Evolutionary conservation across 192 early-diverging fungal species (phyloP).

Genomic region (Coemansia sp.): DNA sequence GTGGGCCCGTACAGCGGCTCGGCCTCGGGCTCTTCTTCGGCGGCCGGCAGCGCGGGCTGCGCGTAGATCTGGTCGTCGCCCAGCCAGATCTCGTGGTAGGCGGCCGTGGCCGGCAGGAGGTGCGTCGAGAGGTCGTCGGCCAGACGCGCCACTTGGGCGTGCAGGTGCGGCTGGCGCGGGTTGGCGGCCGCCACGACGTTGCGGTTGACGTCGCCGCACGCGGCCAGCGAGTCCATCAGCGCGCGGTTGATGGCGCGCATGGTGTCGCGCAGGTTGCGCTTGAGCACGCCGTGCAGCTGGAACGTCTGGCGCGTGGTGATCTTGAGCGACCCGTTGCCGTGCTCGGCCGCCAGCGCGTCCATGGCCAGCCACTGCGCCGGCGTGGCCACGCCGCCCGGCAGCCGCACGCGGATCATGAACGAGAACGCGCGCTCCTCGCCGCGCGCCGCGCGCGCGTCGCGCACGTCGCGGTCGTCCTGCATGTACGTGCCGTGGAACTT

Average conservation of each 20-base stretch:
- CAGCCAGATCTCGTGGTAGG: constrained; percentile 98
- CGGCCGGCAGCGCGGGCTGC: constrained; percentile 58
- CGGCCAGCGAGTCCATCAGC: constrained; percentile 88
- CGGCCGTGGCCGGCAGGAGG: constrained; percentile 77
- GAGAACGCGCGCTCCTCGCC: constrained; percentile 89
- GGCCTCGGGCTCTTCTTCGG: constrained; percentile 79
- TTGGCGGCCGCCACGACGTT: constrained; percentile 94
- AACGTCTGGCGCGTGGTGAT: constrained; percentile 95
- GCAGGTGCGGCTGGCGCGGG: constrained; percentile 72
- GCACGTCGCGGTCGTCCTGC: constrained; percentile 94
- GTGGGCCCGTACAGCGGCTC: constrained; percentile 92
- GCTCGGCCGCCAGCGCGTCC: constrained; percentile 80
- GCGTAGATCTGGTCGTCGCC: constrained; percentile 84
- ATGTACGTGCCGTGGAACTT: constrained; percentile 98
- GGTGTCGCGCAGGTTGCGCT: constrained; percentile 79
- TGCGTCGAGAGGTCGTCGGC: constrained; percentile 67
- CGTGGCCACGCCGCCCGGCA: constrained; percentile 86
- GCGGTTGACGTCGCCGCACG: constrained; percentile 97
- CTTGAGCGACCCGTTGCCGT: constrained; percentile 87
- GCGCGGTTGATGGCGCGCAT: constrained; percentile 90
- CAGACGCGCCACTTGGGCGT: constrained; percentile 74
- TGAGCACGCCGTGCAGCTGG: constrained; percentile 95
- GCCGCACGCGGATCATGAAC: constrained; percentile 95
- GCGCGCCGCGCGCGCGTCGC: constrained; percentile 75
- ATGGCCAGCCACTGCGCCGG: constrained; percentile 90